Base-by-base conservation (phyloP, 345 rosid species). In the Heritiera littoralis region DNA sequence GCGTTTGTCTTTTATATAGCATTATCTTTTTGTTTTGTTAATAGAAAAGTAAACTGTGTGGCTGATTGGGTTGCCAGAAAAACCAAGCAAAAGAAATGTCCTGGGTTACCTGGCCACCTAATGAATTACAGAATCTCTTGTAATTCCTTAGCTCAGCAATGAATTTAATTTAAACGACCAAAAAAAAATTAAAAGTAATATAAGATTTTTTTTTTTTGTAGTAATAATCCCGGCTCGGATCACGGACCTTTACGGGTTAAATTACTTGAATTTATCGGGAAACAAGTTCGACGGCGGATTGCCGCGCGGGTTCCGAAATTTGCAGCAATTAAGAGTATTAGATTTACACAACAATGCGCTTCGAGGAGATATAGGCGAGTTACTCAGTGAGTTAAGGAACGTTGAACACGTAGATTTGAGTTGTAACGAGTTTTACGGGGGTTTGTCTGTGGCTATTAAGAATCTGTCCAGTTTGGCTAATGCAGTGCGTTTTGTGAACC, bases 361-460 rank as follows among this genome's bases (percentile, higher is more conserved):
- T 17, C 67, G 77, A 73, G 99, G 98, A 9, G 90, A 92, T 79
- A 80, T 93, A 23, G 80, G 82, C 5, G 83, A 78, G 75, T 70
- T 95, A 8, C 84, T 93, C 77, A 78, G 82, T 38, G 89, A 89
- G 76, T 76, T 93, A 63, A 85, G 85, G 90, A 93, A 93, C 76
- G 88, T 91, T 48, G 99, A 93, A 78, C 74, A 82, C 56, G 89
- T 95, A 77, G 99, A 95, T 84, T 89, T 95, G 92, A 93, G 99
- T 83, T 59, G 54, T 40, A 95, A 95, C 75, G 60, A 43, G 9
- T 93, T 95, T 83, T 84, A 43, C 14, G 99, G 99, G 14, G 87
- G 86, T 49, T 75, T 93, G 49, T 52, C 81, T 7, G 72, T 90
- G n/a, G 23, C 82, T 3, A 43, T 74, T 4, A 88, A 86, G n/a